Base-by-base conservation (phyloP, 139 green algal genomes). In the Penium margaritaceum region DNA sequence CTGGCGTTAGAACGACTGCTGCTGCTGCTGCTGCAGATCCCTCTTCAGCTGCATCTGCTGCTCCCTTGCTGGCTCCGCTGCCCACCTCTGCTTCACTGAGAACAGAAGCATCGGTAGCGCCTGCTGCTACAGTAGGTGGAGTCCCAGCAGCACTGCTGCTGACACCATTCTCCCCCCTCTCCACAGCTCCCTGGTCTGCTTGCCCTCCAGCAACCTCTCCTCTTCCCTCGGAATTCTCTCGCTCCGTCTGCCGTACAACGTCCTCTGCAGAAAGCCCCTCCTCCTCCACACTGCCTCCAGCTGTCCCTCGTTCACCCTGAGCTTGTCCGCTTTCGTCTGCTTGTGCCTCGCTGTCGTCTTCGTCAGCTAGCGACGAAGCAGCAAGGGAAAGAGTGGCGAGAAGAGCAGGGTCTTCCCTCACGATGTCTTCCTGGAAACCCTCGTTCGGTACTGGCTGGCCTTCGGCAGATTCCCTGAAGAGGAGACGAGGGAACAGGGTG, bases 391-490 rank as follows among this genome's bases (percentile, higher is more conserved):
- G n/a, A n/a, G n/a, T n/a, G n/a, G n/a, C n/a, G n/a, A n/a, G n/a
- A n/a, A n/a, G n/a, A 34, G 29, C 62, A 30, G 71, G 71, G 44
- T 78, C 71, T 1, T 51, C 66, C 5, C 74, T 35, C 7, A 80
- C 73, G 3, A 80, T 61, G 24, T 65, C 65, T 12, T 78, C 36
- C 27, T 43, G n/a, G 9, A 80, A 80, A 0, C 73, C 73, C 17
- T 34, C 70, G 21, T 80, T 80, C 3, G 73, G 73, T 1, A 77
- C 64, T 32, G 74, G 78, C 1, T 33, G 32, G 6, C 73, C 73
- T 27, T 80, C 73, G 17, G 73, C 39, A 39, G n/a, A 27, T 9
- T 80, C 73, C 68, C 68, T 76, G 53, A 7, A 51, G n/a, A 24
- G 62, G 33, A 36, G 9, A 63, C 6, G n/a, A 32, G 24, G 24